A percentile compares a stretch with the other conserved stretches of the same genome.
Evolutionary conservation across 1,139 yeast species (phyloP).

Genomic region (Blastobotrys buckinghamii): DNA sequence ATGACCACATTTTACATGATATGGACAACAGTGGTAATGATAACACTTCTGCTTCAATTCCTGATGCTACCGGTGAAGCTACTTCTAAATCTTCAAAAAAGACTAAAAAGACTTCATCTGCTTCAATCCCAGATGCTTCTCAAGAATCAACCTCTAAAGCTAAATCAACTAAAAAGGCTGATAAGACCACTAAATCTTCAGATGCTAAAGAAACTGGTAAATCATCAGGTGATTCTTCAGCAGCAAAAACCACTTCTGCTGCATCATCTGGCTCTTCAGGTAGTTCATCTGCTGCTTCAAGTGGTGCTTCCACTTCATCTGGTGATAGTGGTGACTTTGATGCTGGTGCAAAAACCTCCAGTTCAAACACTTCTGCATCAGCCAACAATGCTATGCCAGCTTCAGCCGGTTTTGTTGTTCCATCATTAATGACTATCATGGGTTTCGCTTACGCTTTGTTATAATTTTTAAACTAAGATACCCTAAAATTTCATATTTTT

Average conservation of each 20-base stretch:
- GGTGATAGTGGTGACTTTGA: slow-evolving; percentile 12
- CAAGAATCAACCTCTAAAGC: slow-evolving; percentile 15
- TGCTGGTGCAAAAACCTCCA: slow-evolving; percentile 11
- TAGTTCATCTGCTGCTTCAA: slow-evolving; percentile 8
- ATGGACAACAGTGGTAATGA: slow-evolving; percentile 54
- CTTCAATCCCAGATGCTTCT: slow-evolving; percentile 21
- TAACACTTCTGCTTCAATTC: slow-evolving; percentile 12
- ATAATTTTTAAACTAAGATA: no score
- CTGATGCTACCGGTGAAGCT: slow-evolving; percentile 9
- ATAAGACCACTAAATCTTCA: neutral
- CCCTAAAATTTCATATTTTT: neutral
- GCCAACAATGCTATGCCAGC: slow-evolving; percentile 11
- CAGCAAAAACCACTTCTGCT: neutral
- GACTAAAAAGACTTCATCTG: slow-evolving; percentile 15
- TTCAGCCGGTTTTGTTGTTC: slow-evolving; percentile 8
- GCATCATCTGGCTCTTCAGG: slow-evolving; percentile 2
- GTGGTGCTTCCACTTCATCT: neutral
- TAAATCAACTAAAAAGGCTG: slow-evolving; percentile 10
- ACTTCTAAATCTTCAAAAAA: neutral
- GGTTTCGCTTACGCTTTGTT: slow-evolving; percentile 8
- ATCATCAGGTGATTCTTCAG: neutral
- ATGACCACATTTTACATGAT: slow-evolving; percentile 52
- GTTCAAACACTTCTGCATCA: slow-evolving; percentile 15
- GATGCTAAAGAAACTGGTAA: slow-evolving; percentile 3
- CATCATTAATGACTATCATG: slow-evolving; percentile 7